These are phyloP conservation scores for Sphaerulina musiva DNA, from an alignment of 2,329 filamentous ascomycete species.

Conservation along the genomic window DNA sequence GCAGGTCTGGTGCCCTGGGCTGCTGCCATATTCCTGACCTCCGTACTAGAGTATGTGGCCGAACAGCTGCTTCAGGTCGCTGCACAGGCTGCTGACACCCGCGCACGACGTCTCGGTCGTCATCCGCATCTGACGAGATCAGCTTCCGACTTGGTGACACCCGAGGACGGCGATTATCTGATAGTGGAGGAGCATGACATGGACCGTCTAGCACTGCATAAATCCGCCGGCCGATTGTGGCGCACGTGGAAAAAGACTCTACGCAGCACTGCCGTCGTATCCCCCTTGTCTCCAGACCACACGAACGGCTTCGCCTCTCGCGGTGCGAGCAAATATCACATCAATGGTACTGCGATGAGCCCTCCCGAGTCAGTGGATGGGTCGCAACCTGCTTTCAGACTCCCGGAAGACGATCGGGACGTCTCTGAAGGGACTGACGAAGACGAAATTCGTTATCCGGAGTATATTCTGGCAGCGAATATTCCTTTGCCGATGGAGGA, in stretches of 20 bases:
- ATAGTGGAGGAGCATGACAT: slow-evolving; percentile 82
- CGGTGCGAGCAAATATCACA: slow-evolving; percentile 15
- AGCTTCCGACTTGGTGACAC: slow-evolving; percentile 19
- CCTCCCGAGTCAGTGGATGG: slow-evolving; percentile 21
- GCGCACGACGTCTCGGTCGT: slow-evolving; percentile 42
- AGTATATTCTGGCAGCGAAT: slow-evolving; percentile 44
- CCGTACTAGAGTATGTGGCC: slow-evolving; percentile 86
- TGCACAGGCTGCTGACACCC: slow-evolving; percentile 72
- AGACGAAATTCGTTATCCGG: slow-evolving; percentile 56
- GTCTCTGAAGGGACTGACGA: slow-evolving; percentile 12
- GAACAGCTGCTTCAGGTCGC: slow-evolving; percentile 86
- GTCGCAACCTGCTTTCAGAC: slow-evolving; percentile 19
- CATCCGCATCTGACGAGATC: slow-evolving; percentile 21
- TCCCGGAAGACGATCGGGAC: slow-evolving; percentile 9
- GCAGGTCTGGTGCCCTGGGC: slow-evolving; percentile 66
- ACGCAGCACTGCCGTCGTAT: slow-evolving; percentile 37
- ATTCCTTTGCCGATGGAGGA: slow-evolving; percentile 63
- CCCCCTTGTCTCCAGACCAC: slow-evolving; percentile 13
- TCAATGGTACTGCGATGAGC: slow-evolving; percentile 15
- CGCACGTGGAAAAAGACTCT: slow-evolving; percentile 88
- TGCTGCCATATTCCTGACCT: slow-evolving; percentile 91
- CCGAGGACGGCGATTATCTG: slow-evolving; percentile 7
- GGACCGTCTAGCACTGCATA: slow-evolving; percentile 84
- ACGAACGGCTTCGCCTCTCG: slow-evolving; percentile 14
- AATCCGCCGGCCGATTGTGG: slow-evolving; percentile 84